Conservation (phyloP, 352 stramenopile genomes). For the Phytophthora cryptogea region DNA sequence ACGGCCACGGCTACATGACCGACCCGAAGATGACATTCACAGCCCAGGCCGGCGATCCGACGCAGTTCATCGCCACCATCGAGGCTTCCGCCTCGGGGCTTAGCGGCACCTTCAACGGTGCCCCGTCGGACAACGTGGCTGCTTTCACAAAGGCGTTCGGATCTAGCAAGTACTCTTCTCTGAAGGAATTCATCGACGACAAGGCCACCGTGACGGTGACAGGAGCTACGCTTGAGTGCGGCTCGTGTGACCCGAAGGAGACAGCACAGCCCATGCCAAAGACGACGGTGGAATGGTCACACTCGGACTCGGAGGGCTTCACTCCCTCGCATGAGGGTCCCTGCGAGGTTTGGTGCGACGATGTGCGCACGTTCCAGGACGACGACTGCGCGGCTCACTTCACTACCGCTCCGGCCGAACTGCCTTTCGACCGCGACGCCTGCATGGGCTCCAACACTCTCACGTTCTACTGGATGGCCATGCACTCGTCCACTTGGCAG, state of each 20-base stretch:
- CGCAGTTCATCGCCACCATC: constrained; percentile 38
- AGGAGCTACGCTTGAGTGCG: constrained; percentile 28
- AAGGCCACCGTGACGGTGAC: constrained; percentile 24
- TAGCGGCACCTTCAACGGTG: constrained; percentile 23
- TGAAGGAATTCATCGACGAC: constrained; percentile 26
- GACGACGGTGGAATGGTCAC: constrained; percentile 26
- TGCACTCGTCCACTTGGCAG: constrained; percentile 46
- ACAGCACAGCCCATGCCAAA: constrained; percentile 21
- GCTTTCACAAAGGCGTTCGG: constrained; percentile 28
- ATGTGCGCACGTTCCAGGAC: constrained; percentile 20
- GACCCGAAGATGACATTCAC: constrained; percentile 23
- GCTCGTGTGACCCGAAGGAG: constrained; percentile 22
- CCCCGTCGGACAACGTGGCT: constrained; percentile 26
- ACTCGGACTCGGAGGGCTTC: constrained; percentile 33
- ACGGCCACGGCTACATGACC: constrained; percentile 33
- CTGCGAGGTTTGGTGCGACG: constrained; percentile 51
- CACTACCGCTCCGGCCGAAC: constrained; percentile 28
- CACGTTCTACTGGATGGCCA: constrained; percentile 46
- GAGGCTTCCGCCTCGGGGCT: constrained; percentile 25
- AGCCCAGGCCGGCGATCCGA: constrained; percentile 14
- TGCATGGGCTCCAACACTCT: constrained; percentile 33
- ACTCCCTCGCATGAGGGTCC: constrained; percentile 42
- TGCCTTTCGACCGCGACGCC: constrained; percentile 38
- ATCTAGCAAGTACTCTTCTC: constrained; percentile 27
- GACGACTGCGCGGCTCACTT: constrained; percentile 29